A percentile compares a stretch with the other conserved stretches of the same genome.
These are phyloP conservation scores for Starmera stellimalicola DNA, from an alignment of 1,139 yeast species.

Conservation along the genomic window DNA sequence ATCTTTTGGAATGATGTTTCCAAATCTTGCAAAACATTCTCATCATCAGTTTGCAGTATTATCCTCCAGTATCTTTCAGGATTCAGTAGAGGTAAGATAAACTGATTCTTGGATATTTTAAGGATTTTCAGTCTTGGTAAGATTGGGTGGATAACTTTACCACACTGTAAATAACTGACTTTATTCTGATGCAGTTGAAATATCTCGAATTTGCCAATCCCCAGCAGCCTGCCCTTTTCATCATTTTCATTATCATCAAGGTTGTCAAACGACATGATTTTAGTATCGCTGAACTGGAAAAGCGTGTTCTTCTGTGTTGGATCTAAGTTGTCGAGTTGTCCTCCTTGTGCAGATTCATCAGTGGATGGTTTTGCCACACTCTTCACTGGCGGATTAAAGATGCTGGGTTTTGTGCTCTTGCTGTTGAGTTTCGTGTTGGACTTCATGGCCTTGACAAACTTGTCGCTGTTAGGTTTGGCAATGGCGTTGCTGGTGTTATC, in stretches of 20 bases:
- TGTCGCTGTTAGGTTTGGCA: background rate
- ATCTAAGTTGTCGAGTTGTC: conserved; percentile 1
- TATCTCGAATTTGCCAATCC: conserved; percentile 56
- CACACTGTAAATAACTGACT: conserved; percentile 53
- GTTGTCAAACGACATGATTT: conserved; percentile 36
- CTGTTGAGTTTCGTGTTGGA: background rate
- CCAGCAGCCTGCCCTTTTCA: conserved; percentile 36
- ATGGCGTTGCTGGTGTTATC: background rate
- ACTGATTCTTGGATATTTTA: conserved; percentile 42
- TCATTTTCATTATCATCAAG: conserved; percentile 7
- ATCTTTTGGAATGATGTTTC: conserved; percentile 31
- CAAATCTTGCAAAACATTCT: conserved; percentile 24
- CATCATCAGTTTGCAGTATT: conserved; percentile 32
- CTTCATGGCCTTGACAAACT: background rate
- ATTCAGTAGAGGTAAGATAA: conserved; percentile 55
- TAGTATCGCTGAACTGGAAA: conserved; percentile 30
- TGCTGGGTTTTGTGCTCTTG: background rate
- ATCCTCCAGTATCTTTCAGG: conserved; percentile 71
- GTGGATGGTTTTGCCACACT: too few species aligned
- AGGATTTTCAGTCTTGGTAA: conserved; percentile 51
- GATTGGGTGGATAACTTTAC: conserved; percentile 54
- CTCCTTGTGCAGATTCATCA: too few species aligned
- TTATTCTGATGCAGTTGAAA: conserved; percentile 56
- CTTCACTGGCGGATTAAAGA: background rate
- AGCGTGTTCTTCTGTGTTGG: conserved; percentile 19